Evolutionary conservation across 805 yeast species (phyloP), one percentile per base, ranked within the genome.

Genomic region (Candida ipomoeae): DNA sequence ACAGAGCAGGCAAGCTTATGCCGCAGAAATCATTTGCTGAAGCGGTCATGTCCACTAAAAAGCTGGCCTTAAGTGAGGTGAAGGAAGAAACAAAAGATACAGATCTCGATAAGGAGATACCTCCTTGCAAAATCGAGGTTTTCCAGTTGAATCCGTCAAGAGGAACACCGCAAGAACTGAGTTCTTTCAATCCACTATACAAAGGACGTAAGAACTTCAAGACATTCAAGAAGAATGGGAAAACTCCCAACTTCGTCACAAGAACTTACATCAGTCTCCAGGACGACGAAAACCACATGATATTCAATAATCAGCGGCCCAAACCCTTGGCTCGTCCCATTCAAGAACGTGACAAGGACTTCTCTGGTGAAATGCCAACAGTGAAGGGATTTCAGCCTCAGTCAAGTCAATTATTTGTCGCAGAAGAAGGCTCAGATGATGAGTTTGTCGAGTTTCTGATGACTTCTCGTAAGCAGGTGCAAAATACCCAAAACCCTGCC

Each of bases 341-440:
- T 10, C 44, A 17, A 37, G 18, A 33, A 29, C 18, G 34, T 10
- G 42, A 23, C 18, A 15, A 43, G 14, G 60, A 55, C 41, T 51
- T 58, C 10, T 48, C 50, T 4, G 26, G 36, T 17, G 61, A 58
- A 32, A 55, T 58, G 55, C 52, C 46, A 18, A 44, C 45, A 6
- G 60, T 58, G 3, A 49, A 44, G 23, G 61, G 61, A 2, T 56
- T 20, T 29, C 60, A 55, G 35, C 61, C 60, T 1, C 48, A 51
- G 31, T 21, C 53, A 3, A 44, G 54, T 6, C 58, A 45, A 18
- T 46, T 58, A 2, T 58, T 58, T 36, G 60, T 58, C 13, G 37
- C 32, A 5, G 60, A 55, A 6, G 57, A 49, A 10, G 36, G 13
- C 14, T 39, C 38, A 1, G 47, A 38, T 11, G 31, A 17, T 15